Base-by-base conservation (phyloP, 352 stramenopile species). In the Phytopythium delawarense region DNA sequence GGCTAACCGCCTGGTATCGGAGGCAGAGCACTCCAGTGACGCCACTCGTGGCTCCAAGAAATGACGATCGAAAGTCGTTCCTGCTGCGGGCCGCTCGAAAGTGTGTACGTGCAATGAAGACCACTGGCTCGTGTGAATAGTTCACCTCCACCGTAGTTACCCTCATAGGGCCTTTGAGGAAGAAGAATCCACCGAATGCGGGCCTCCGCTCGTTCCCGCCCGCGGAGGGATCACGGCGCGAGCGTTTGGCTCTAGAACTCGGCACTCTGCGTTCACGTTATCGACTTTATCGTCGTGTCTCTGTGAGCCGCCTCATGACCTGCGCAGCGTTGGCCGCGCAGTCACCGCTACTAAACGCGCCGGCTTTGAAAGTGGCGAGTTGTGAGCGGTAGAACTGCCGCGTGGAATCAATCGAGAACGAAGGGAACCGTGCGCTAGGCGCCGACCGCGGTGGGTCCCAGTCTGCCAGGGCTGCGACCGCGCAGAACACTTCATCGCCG, bases 401-500 rank as follows among this genome's bases (percentile, higher is more conserved):
- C 40, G 69, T 70, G 16, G 71, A 58, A 8, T 80, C 69, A 1
- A 23, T n/a, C n/a, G 62, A 60, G 35, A 70, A 81, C 57, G 21
- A 42, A 2, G 55, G 64, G 57, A 92, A 89, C 21, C 70, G 69
- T 7, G 68, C 18, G 21, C 70, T 79, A 2, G 81, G 79, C 13
- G 82, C 75, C 5, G 61, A 16, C 12, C 42, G 55, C n/a, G 70
- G 76, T 2, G 82, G 82, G 7, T 70, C 54, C 85, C 85, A 94
- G 40, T 76, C 53, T 0, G 73, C 71, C 15, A 88, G 62, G 45
- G 72, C 56, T 15, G 78, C 83, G 49, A 92, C 37, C 1, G 70
- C 66, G 42, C 74, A 83, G 55, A 94, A 91, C 8, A 92, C 82
- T 62, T 91, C 78, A 52, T 94, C 83, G 52, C 79, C 71, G 44